Conservation (phyloP, 2,329 filamentous ascomycete genomes). For the Curvularia verruculosa region DNA sequence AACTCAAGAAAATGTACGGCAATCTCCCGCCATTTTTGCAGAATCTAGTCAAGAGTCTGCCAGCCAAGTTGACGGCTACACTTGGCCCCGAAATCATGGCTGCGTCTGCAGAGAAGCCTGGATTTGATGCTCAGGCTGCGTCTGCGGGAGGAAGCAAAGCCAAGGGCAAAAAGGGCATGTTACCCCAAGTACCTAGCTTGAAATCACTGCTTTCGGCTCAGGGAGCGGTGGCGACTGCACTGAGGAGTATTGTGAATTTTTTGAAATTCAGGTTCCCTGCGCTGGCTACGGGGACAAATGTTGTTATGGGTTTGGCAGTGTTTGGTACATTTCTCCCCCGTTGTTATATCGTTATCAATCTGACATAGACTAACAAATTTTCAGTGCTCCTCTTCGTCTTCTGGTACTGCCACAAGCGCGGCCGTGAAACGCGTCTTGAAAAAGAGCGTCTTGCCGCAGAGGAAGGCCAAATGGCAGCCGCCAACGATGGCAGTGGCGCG, state of each 20-base stretch:
- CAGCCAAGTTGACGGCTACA: conserved; percentile 76
- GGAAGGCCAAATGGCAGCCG: conserved; percentile 36
- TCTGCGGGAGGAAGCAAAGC: conserved; percentile 27
- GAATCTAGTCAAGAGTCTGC: conserved; percentile 83
- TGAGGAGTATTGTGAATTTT: conserved; percentile 89
- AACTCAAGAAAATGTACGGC: conserved; percentile 67
- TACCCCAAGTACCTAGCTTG: conserved; percentile 66
- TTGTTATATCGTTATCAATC: neutral
- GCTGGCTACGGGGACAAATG: conserved; percentile 82
- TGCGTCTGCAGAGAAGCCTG: conserved; percentile 72
- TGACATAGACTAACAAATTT: neutral
- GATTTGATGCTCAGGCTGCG: conserved; percentile 50
- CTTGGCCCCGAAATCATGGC: conserved; percentile 84
- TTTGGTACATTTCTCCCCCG: conserved; percentile 69
- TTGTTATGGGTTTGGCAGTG: conserved; percentile 85
- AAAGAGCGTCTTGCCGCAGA: conserved; percentile 56
- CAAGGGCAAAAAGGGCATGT: conserved; percentile 63
- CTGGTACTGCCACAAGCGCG: conserved; percentile 98
- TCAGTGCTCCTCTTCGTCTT: conserved; percentile 85
- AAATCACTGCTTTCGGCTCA: conserved; percentile 84
- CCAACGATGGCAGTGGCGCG: conserved; percentile 32
- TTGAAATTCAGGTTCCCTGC: conserved; percentile 88
- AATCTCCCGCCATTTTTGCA: conserved; percentile 78
- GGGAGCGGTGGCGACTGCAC: conserved; percentile 80
- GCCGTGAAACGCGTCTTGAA: conserved; percentile 80